Evolutionary conservation across 345 rosid genomes (phyloP).

Genomic region (Melaleuca alternifolia): DNA sequence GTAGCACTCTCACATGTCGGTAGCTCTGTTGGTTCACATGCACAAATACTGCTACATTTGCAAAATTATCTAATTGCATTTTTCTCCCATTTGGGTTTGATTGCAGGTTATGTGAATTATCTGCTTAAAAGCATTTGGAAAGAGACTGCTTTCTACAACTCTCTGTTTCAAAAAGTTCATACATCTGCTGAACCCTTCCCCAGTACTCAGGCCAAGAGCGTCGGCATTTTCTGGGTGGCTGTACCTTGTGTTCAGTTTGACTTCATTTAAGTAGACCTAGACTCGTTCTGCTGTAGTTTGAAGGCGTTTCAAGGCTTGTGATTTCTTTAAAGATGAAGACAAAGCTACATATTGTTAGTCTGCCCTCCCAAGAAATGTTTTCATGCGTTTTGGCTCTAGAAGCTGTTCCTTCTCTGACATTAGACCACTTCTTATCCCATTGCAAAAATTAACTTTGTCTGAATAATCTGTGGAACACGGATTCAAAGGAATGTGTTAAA

Average conservation of each 20-base stretch:
- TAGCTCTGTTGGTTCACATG: not conserved
- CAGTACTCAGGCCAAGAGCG: not conserved
- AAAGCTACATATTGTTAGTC: not conserved
- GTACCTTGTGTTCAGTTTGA: not conserved
- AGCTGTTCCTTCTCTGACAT: not conserved
- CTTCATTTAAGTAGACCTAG: not conserved
- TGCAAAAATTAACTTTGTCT: not conserved
- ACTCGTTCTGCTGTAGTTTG: not conserved
- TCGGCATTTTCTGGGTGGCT: not conserved
- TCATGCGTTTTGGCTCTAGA: not conserved
- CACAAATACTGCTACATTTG: not conserved
- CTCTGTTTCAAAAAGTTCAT: not conserved
- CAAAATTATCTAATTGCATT: not conserved
- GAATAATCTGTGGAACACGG: not conserved
- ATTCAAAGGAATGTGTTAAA: no score
- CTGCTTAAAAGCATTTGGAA: not conserved
- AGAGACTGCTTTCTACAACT: not conserved
- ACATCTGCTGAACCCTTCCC: not conserved
- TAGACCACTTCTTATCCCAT: not conserved
- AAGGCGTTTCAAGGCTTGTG: not conserved
- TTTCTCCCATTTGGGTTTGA: not conserved
- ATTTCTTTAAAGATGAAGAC: not conserved
- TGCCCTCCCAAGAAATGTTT: not conserved
- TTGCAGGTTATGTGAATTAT: not conserved
- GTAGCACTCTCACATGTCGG: not conserved